Evolutionary conservation across 768 basidiomycete genomes (phyloP), one percentile per base, ranked within the genome.

Genomic region (Mycena epipterygia): DNA sequence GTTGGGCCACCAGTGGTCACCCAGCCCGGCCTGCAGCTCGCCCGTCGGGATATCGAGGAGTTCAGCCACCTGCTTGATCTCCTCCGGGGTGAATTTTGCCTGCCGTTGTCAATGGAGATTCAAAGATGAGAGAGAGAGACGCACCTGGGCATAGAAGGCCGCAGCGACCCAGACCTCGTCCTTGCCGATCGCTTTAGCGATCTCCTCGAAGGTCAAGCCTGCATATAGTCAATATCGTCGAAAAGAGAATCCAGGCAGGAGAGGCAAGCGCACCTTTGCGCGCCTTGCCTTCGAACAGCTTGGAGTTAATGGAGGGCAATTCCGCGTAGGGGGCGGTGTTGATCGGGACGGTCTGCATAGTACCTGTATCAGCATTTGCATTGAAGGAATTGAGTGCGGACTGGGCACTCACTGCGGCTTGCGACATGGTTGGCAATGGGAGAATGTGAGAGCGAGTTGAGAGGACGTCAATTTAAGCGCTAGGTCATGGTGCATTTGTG

Each of bases 141-240:
- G 25, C 68, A 92, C 92, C 83, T 95, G 94, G 9, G 91, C 94
- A 73, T 94, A 94, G 80, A 95, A 93, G 55, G 90, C 89, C 8
- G 94, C 89, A 4, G 94, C 94, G 29, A 95, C 85, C 93, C 93
- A 95, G 29, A 95, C 86, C 75, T 95, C 94, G 76, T 94, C 91
- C 77, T 86, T 90, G 27, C 86, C 89, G 61, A 95, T 86, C 9
- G 83, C 84, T 67, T 90, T 83, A 13, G 87, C 93, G 72, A 95
- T 88, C 42, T 88, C 82, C 64, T 90, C 92, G 70, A 95, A 95
- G 19, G 90, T 90, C 69, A 91, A 73, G 19, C 90, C 92, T 93
- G 11, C 4, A n/a, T 5, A 5, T 3, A 7, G 13, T 44, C 19
- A n/a, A 5, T n/a, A 44, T 5, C 6, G 21, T n/a, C 21, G 42